These are phyloP conservation scores for Neofusicoccum ribis DNA, from an alignment of 2,329 filamentous ascomycete genomes.

Conservation along the genomic window DNA sequence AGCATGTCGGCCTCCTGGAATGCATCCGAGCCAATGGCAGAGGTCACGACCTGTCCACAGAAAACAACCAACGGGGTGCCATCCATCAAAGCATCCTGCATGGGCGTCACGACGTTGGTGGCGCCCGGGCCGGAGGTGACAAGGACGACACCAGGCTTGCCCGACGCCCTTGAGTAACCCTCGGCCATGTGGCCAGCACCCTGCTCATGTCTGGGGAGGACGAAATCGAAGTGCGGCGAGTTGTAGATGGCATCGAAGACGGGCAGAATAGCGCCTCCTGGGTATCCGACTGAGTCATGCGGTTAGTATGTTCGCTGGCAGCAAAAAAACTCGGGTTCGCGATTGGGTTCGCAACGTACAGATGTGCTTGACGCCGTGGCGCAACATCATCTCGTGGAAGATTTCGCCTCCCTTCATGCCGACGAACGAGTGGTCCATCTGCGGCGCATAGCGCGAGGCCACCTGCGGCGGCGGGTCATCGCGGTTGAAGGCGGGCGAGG, in stretches of 20 bases:
- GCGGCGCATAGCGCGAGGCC: conserved; percentile 44
- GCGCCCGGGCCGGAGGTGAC: conserved; percentile 96
- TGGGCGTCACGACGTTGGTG: conserved; percentile 93
- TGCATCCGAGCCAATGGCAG: conserved; percentile 88
- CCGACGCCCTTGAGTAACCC: conserved; percentile 90
- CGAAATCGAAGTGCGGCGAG: conserved; percentile 93
- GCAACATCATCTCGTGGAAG: conserved; percentile 98
- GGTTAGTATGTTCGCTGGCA: background rate
- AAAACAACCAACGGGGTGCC: conserved; percentile 97
- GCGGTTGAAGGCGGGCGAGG: conserved; percentile 53
- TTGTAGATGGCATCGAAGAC: conserved; percentile 99
- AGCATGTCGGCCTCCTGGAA: conserved; percentile 97
- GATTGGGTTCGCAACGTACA: conserved; percentile 62
- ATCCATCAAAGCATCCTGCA: conserved; percentile 94
- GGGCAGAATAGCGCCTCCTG: conserved; percentile 92
- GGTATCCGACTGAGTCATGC: conserved; percentile 61
- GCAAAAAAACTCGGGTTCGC: background rate
- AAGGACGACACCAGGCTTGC: conserved; percentile 91
- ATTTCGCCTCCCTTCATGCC: conserved; percentile 95
- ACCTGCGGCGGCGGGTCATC: conserved; percentile 49
- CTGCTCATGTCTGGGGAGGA: conserved; percentile 94
- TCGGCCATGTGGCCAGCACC: conserved; percentile 98
- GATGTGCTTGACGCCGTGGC: conserved; percentile 87
- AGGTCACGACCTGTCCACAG: conserved; percentile 86
- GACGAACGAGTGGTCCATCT: conserved; percentile 69